phyloP scores from a whole-genome alignment of 2,329 filamentous ascomycete genomes.

The Fulvia fulva region DNA sequence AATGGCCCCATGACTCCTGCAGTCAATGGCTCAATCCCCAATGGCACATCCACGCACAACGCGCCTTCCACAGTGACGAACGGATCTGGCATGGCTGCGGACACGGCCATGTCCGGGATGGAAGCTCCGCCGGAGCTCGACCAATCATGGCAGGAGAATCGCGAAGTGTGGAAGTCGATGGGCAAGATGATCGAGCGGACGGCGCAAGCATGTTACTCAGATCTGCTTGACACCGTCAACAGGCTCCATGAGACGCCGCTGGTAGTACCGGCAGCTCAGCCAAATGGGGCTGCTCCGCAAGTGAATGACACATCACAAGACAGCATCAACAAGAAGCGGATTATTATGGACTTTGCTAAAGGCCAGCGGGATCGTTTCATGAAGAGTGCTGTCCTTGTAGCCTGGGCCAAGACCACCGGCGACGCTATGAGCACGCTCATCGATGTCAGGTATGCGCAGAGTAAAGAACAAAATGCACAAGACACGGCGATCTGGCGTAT shows the following conservation, averaged over 20 bases:
- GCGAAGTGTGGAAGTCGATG: conserved; percentile 68
- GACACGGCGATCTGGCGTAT: conserved; percentile 25
- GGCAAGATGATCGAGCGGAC: conserved; percentile 71
- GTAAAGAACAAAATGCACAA: conserved; percentile 39
- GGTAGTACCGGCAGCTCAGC: conserved; percentile 44
- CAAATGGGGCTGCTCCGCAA: conserved; percentile 39
- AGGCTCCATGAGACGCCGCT: conserved; percentile 63
- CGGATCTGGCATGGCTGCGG: conserved; percentile 11
- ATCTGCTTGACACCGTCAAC: conserved; percentile 65
- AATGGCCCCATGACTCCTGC: conserved; percentile 5
- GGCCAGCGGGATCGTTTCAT: conserved; percentile 82
- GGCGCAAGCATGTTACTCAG: conserved; percentile 77
- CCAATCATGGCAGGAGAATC: conserved; percentile 60
- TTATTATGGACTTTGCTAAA: conserved; percentile 73
- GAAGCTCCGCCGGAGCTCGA: conserved; percentile 48
- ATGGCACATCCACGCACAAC: conserved; percentile 12
- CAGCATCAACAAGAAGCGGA: conserved; percentile 71
- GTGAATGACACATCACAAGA: conserved; percentile 54
- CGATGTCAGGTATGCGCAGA: conserved; percentile 73
- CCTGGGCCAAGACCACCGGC: conserved; percentile 75
- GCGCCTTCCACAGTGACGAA: conserved; percentile 13
- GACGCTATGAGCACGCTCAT: conserved; percentile 81
- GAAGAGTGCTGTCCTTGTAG: conserved; percentile 83
- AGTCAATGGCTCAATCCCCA: conserved; percentile 13
- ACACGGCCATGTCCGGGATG: background rate